Evolutionary conservation across 495 filamentous ascomycete species (phyloP), one percentile per base, ranked within the genome.

Genomic region (Glutinoglossum americanum): DNA sequence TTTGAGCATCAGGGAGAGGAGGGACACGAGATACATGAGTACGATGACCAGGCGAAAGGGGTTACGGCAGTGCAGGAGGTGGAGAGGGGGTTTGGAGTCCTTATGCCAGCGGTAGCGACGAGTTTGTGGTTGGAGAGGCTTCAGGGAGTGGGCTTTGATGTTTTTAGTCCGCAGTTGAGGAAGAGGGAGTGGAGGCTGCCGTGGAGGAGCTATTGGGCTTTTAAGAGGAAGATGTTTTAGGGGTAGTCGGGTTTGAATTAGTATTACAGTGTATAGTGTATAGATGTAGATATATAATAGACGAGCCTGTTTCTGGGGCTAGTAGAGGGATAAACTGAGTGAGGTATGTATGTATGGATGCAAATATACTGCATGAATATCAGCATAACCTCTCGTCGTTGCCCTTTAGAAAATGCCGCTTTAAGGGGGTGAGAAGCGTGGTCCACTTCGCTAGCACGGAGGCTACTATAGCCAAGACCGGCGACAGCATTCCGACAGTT

Each of bases 1-100:
- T 95, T 86, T 67, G 89, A 95, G 65, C 85, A 93, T 61, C 76
- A 83, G 61, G 80, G 76, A 9, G 88, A 93, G 64, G 79, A 81
- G 59, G 89, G 83, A 11, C 81, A 89, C 64, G 70, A 45, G 26
- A 5, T 30, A 0, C 19, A 37, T 23, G 27, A 15, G 23, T 26
- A 58, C 57, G 27, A 9, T 28, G 55, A 58, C 21, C 30, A 27
- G 25, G 37, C 1, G n/a, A 61, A n/a, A 69, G 73, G 49, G 68
- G 25, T 39, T 13, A 21, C 54, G 25, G 23, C 45, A 32, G 58
- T 33, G 41, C 23, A 73, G 21, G 80, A 86, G 32, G 64, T 87
- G 0, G 78, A 78, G 62, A 74, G 75, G 10, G 81, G 77, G 0
- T 94, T 92, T 70, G 80, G 84, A 3, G 80, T 89, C 0, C 73